phyloP scores from a whole-genome alignment of 805 yeast genomes.

The Ogataea henricii region DNA sequence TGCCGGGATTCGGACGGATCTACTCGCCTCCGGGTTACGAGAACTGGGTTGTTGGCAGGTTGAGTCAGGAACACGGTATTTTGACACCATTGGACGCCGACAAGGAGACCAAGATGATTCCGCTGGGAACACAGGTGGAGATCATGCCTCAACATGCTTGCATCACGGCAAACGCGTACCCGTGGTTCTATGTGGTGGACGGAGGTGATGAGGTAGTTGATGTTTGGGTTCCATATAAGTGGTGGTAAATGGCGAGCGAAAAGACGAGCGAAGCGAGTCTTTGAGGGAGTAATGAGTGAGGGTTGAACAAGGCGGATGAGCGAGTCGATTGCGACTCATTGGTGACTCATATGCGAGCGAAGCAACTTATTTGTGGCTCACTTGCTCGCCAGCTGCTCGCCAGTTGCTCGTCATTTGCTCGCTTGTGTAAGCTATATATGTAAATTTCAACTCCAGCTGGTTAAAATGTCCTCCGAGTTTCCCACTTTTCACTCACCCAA shows the following conservation, averaged over 20 bases:
- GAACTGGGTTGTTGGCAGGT: slow-evolving; percentile 64
- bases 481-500: too few relatives aligned
- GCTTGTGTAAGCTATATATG: too few relatives aligned
- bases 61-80: slow-evolving; percentile 83
- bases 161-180: slow-evolving; percentile 65
- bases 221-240: slow-evolving; percentile 66
- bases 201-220: slow-evolving; percentile 52
- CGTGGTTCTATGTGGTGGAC: slow-evolving; percentile 57
- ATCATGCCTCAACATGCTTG: slow-evolving; percentile 74
- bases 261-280: neutral
- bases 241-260: slow-evolving; percentile 40
- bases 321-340: too few relatives aligned
- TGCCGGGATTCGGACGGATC: slow-evolving; percentile 59
- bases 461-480: too few relatives aligned
- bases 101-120: slow-evolving; percentile 41
- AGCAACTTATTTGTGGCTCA: too few relatives aligned
- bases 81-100: slow-evolving; percentile 46
- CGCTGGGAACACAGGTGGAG: slow-evolving; percentile 54
- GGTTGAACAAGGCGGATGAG: too few relatives aligned
- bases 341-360: too few relatives aligned
- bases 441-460: too few relatives aligned
- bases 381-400: too few relatives aligned
- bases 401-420: too few relatives aligned
- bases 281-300: too few relatives aligned
- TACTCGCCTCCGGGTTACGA: slow-evolving; percentile 42